Conservation (phyloP, 2,329 filamentous ascomycete genomes). For the Colletotrichum sp. region DNA sequence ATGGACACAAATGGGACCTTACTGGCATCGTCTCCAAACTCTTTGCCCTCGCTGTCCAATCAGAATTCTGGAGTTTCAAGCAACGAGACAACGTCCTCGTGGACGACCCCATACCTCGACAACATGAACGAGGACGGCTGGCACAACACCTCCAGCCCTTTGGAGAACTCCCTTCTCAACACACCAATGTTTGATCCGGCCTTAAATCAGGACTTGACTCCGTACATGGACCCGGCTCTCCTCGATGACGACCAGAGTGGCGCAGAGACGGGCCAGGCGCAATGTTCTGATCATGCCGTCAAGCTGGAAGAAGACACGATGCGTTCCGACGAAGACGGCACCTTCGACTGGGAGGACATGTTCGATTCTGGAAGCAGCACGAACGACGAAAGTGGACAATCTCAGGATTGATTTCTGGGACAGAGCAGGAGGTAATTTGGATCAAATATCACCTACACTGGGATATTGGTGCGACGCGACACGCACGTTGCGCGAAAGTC, state of each 20-base stretch:
- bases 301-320: background rate
- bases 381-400: background rate
- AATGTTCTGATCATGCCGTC: background rate
- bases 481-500: background rate
- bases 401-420: background rate
- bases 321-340: background rate
- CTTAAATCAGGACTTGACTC: background rate
- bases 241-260: background rate
- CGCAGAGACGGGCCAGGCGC: background rate
- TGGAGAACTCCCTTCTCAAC: background rate
- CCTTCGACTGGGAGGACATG: background rate
- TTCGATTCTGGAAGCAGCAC: background rate
- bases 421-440: background rate
- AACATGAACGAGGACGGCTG: background rate
- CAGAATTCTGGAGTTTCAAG: background rate
- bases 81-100: background rate
- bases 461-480: background rate
- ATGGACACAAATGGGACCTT: background rate
- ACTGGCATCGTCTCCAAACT: background rate
- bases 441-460: background rate
- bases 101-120: background rate
- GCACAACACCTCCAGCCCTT: background rate
- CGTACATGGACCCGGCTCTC: background rate
- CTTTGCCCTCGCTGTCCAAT: background rate
- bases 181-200: background rate